Base-by-base conservation (phyloP, 208 protist genomes). In the Phytomonas francai region DNA sequence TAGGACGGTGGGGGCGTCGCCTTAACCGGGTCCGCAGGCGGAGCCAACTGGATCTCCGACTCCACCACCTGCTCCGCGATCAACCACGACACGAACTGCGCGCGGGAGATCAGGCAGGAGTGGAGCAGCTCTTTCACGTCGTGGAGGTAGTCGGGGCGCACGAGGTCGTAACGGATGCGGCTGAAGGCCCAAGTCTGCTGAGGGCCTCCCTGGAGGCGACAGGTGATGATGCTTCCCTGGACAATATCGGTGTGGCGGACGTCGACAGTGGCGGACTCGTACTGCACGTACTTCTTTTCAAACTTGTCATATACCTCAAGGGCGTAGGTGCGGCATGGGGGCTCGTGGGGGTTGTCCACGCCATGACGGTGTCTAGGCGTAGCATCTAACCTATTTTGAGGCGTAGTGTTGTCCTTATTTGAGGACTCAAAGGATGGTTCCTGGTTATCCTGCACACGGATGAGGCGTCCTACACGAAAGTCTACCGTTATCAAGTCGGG, bases 221-320 rank as follows among this genome's bases (percentile, higher is more conserved):
- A 94, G 12, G 77, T 73, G 33, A 87, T 76, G 64, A 94, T 83
- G 71, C 81, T 87, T 57, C 89, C 89, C 65, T 87, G 79, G 39
- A 94, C 82, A 33, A 92, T 81, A 56, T 90, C 85, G 29, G 77
- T 70, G 74, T 89, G 75, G 22, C 73, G 76, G 54, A 94, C 77
- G n/a, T 81, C 78, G 29, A 92, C 84, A 19, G 82, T 85, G 32
- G 83, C 84, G 39, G 77, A 63, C 63, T 88, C 81, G 75, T 79
- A 92, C 70, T 87, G 83, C 58, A 79, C 79, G 73, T 92, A 94
- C 61, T 81, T 72, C 80, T 91, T 91, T 75, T 88, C 83, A 14
- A 59, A 36, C 66, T 91, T 92, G 72, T 94, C 84, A 77, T 92
- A 94, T 59, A 90, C 85, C 70, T 94, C 89, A 31, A 94, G 76